phyloP scores from a whole-genome alignment of 257 asterid genomes.

The Nicotiana tabacum region DNA sequence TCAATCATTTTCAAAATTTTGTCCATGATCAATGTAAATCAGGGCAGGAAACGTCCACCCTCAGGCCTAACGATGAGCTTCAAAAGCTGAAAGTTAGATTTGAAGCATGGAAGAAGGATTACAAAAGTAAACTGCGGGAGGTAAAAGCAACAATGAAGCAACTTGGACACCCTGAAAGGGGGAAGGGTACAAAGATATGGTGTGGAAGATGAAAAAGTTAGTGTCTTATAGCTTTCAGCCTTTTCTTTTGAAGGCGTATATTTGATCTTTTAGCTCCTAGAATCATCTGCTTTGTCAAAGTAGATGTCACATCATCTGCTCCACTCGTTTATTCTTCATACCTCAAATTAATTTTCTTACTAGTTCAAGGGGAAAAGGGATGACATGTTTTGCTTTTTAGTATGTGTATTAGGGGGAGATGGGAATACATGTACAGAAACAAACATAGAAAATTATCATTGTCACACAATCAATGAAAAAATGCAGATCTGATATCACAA shows the following conservation, averaged over 20 bases:
- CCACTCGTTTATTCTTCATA: neutral
- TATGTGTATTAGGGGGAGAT: neutral
- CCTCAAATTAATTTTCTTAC: neutral
- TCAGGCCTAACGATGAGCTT: slow-evolving; percentile 30
- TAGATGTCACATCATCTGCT: neutral
- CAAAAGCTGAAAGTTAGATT: slow-evolving; percentile 42
- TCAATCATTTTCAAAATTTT: slow-evolving; percentile 6
- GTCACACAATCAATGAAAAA: neutral
- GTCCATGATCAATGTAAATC: neutral
- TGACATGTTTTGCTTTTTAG: neutral
- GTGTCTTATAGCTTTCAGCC: neutral
- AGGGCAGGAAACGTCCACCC: neutral
- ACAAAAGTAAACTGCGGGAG: slow-evolving; percentile 41
- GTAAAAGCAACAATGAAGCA: slow-evolving; percentile 43
- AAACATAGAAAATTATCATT: neutral
- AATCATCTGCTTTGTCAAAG: too few species aligned
- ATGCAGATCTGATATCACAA: neutral
- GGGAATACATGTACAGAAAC: neutral
- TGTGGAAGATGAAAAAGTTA: slow-evolving; percentile 36
- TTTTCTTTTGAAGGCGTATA: too few species aligned
- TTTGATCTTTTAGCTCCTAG: neutral
- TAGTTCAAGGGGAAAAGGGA: neutral
- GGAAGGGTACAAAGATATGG: slow-evolving; percentile 42
- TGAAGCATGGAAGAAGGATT: slow-evolving; percentile 61
- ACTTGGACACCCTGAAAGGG: slow-evolving; percentile 23